Evolutionary conservation across 495 filamentous ascomycete genomes (phyloP).

Genomic region (Hyaloscypha bicolor): DNA sequence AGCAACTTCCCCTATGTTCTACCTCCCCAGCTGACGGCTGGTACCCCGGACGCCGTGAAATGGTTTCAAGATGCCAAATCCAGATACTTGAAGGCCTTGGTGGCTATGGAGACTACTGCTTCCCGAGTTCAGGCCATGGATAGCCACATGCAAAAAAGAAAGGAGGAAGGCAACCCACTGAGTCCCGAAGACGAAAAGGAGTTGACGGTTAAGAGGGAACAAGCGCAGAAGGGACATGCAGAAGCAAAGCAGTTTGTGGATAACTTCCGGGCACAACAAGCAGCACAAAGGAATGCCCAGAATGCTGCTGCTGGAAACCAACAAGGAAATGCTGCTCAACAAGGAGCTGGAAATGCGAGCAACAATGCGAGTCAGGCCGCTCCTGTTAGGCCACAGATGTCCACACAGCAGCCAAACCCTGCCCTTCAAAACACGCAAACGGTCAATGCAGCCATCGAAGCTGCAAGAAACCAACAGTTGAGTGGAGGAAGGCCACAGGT

Average conservation of each 20-base stretch:
- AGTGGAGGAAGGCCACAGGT: conserved; percentile 36
- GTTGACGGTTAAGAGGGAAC: conserved; percentile 33
- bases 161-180: conserved; percentile 32
- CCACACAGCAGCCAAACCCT: conserved; percentile 29
- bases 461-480: conserved; percentile 53
- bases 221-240: conserved; percentile 21
- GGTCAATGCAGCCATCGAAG: conserved; percentile 54
- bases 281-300: conserved; percentile 1
- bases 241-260: conserved; percentile 32
- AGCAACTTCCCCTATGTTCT: conserved; percentile 29
- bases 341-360: conserved; percentile 9
- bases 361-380: conserved; percentile 14
- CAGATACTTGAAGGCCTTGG: conserved; percentile 29
- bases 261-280: conserved; percentile 28
- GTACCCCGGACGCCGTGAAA: conserved; percentile 26
- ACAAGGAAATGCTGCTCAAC: conserved; percentile 23
- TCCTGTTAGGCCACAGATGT: conserved; percentile 32
- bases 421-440: conserved; percentile 36
- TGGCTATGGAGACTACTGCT: conserved; percentile 29
- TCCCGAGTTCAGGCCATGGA: conserved; percentile 16
- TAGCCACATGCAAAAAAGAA: conserved; percentile 22
- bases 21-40: conserved; percentile 18
- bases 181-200: conserved; percentile 33
- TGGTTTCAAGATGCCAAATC: conserved; percentile 33
- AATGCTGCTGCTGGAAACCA: conserved; percentile 6